These are phyloP conservation scores for Neoarthrinium moseri DNA, from an alignment of 2,329 filamentous ascomycete genomes.

Conservation along the genomic window DNA sequence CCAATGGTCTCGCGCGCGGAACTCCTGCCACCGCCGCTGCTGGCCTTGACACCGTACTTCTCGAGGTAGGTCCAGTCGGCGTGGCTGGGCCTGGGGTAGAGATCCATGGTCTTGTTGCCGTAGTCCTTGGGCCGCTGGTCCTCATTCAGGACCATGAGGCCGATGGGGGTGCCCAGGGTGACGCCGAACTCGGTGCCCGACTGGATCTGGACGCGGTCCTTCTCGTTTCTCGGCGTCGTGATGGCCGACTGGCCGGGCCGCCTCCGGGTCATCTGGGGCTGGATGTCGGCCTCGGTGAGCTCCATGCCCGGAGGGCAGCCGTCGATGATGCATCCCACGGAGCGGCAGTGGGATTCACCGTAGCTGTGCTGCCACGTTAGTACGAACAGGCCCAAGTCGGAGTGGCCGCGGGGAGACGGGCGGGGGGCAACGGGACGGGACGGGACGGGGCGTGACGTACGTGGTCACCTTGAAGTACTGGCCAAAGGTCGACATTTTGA, in stretches of 20 bases:
- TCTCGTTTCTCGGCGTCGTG: conserved; percentile 90
- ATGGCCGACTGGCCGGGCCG: conserved; percentile 87
- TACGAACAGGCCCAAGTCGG: conserved; percentile 5
- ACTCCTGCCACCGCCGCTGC: conserved; percentile 83
- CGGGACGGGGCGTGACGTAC: conserved; percentile 38
- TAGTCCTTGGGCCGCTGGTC: conserved; percentile 94
- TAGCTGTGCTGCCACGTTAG: conserved; percentile 46
- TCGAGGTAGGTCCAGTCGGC: conserved; percentile 97
- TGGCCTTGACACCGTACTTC: conserved; percentile 94
- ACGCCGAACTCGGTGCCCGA: conserved; percentile 88
- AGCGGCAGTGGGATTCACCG: conserved; percentile 87
- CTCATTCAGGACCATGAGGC: conserved; percentile 83
- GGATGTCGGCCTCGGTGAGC: conserved; percentile 83
- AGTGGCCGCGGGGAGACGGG: background rate
- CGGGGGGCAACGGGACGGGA: background rate
- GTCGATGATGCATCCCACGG: conserved; percentile 93
- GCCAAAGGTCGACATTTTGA: conserved; percentile 83
- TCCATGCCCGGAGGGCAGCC: conserved; percentile 85
- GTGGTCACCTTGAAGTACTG: conserved; percentile 79
- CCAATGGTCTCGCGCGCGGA: conserved; percentile 95
- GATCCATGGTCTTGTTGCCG: conserved; percentile 83
- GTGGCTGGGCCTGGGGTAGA: conserved; percentile 87
- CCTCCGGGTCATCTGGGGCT: conserved; percentile 89
- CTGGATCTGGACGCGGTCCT: conserved; percentile 88
- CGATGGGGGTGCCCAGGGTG: conserved; percentile 89